These are phyloP conservation scores for Pyrenula massariospora DNA, from an alignment of 495 filamentous ascomycete species.

Conservation along the genomic window DNA sequence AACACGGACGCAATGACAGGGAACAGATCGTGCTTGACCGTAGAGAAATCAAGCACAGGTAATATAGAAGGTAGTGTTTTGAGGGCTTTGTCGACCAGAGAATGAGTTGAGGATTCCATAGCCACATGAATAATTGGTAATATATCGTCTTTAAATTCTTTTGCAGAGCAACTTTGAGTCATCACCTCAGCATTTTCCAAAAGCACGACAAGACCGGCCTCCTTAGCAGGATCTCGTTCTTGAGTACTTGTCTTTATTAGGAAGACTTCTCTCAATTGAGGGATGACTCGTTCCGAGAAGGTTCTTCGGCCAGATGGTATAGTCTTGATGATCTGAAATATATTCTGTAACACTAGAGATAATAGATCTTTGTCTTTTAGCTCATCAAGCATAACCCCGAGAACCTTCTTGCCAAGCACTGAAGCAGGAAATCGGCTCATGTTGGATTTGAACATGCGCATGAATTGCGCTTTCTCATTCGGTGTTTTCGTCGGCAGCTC, in stretches of 20 bases:
- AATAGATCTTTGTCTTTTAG: slow-evolving; percentile 81
- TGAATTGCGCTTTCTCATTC: slow-evolving; percentile 81
- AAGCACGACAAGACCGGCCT: slow-evolving; percentile 82
- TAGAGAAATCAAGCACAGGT: slow-evolving; percentile 82
- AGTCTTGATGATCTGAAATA: slow-evolving; percentile 73
- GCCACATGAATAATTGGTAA: slow-evolving; percentile 72
- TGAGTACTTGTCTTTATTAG: slow-evolving; percentile 33
- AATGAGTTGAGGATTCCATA: slow-evolving; percentile 79
- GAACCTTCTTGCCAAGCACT: slow-evolving; percentile 86
- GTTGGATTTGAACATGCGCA: slow-evolving; percentile 77
- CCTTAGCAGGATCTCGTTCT: slow-evolving; percentile 72
- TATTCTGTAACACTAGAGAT: slow-evolving; percentile 72
- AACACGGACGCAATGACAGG: slow-evolving; percentile 83
- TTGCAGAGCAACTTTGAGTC: slow-evolving; percentile 68
- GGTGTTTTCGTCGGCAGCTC: slow-evolving; percentile 80
- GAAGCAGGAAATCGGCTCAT: slow-evolving; percentile 82
- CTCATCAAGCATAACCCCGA: slow-evolving; percentile 82
- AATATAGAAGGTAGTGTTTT: slow-evolving; percentile 61
- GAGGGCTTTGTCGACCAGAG: slow-evolving; percentile 73
- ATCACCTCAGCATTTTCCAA: slow-evolving; percentile 70
- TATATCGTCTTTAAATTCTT: slow-evolving; percentile 92
- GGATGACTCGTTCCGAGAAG: slow-evolving; percentile 74
- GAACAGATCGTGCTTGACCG: slow-evolving; percentile 91
- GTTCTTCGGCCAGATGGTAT: slow-evolving; percentile 64
- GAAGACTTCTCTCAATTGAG: slow-evolving; percentile 75